A percentile compares a stretch with the other conserved stretches of the same genome.
phyloP scores from a whole-genome alignment of 345 rosid species.

The Angophora floribunda region DNA sequence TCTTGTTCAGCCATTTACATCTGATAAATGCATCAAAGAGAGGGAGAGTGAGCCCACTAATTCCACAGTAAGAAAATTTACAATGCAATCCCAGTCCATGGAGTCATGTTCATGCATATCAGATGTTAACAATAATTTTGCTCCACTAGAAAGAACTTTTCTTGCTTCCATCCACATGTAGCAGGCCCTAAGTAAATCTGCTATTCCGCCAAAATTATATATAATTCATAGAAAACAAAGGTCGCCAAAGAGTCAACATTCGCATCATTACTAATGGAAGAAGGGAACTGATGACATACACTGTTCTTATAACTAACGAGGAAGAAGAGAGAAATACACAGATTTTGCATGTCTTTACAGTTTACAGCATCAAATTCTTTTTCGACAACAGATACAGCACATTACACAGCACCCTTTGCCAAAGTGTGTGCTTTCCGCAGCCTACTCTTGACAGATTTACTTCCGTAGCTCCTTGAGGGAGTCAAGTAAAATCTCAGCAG shows the following conservation, averaged over 20 bases:
- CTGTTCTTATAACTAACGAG: background rate
- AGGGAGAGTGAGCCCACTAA: background rate
- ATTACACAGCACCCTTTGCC: background rate
- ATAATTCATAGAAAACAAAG: background rate
- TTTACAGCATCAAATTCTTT: background rate
- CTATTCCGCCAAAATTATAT: background rate
- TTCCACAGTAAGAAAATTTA: background rate
- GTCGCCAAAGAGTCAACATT: background rate
- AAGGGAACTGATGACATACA: background rate
- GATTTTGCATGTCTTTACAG: background rate
- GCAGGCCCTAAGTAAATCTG: background rate
- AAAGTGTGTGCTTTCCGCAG: background rate
- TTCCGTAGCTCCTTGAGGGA: conserved; percentile 3
- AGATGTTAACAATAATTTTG: background rate
- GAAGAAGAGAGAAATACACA: background rate
- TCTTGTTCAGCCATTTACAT: background rate
- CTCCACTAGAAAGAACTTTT: background rate
- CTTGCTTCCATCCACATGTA: background rate
- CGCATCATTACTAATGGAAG: background rate
- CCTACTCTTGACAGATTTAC: conserved; percentile 3
- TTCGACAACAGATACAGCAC: background rate
- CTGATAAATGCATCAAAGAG: background rate
- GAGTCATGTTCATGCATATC: background rate
- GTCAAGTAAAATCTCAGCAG: conserved; percentile 11
- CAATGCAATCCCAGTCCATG: background rate